Percentiles rank a stretch among this genome's conserved stretches.
Evolutionary conservation across 176 grass and related monocot genomes (phyloP).

Genomic region (Lolium perenne): DNA sequence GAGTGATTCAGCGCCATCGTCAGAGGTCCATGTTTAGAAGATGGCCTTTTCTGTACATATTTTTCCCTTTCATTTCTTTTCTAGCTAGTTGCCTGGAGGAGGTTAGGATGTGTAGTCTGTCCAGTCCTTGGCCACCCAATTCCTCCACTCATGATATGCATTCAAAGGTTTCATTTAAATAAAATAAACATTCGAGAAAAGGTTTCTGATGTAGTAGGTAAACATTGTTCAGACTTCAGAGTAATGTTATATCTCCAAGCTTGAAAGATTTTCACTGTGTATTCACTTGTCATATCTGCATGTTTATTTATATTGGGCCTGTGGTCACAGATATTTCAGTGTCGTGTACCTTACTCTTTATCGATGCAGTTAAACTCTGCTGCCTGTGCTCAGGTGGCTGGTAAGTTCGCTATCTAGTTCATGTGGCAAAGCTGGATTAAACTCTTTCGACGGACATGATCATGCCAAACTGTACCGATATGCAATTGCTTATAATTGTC

Average conservation of each 20-base stretch:
- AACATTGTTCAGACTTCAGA: conserved; percentile 47
- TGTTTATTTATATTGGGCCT: conserved; percentile 9
- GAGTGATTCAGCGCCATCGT: conserved; percentile 29
- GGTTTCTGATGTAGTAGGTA: conserved; percentile 24
- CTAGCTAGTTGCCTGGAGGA: conserved; percentile 50
- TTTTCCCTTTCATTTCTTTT: conserved; percentile 26
- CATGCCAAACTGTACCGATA: too few relatives aligned
- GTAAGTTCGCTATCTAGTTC: conserved; percentile 1
- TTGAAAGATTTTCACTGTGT: conserved; percentile 27
- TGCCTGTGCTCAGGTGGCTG: conserved; percentile 17
- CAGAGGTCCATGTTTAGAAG: conserved; percentile 48
- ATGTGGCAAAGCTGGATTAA: neutral
- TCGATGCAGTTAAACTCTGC: neutral
- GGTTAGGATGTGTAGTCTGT: conserved; percentile 43
- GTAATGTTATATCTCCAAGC: conserved; percentile 10
- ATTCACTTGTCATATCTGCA: conserved; percentile 2
- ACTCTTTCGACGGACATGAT: neutral
- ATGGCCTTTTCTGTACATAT: conserved; percentile 62
- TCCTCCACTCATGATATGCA: conserved; percentile 47
- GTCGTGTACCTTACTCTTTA: neutral
- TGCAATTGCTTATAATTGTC: too few relatives aligned
- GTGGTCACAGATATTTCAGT: conserved; percentile 21
- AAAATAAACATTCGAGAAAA: conserved; percentile 42
- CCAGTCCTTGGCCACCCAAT: conserved; percentile 44
- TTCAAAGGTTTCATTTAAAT: conserved; percentile 57